phyloP scores from a whole-genome alignment of 768 basidiomycete genomes.

The Chalciporus pseudorubinellus region DNA sequence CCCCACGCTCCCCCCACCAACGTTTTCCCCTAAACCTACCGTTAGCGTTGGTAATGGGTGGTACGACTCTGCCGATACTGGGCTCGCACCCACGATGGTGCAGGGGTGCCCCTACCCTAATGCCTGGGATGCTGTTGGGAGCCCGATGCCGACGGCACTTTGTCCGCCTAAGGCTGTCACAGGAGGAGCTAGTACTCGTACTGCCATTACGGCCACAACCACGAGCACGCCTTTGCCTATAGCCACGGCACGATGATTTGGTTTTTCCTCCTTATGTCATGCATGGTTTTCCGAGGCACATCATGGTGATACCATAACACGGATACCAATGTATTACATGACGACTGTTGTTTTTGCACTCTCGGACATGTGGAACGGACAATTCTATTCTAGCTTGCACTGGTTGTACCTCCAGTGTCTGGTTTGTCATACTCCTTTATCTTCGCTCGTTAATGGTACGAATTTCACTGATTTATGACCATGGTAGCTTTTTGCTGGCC shows the following conservation, averaged over 20 bases:
- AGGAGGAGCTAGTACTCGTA: neutral
- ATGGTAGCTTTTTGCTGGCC: too few relatives aligned
- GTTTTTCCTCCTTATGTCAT: neutral
- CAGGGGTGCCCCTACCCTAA: constrained; percentile 64
- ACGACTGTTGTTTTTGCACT: too few relatives aligned
- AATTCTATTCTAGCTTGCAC: too few relatives aligned
- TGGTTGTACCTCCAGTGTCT: too few relatives aligned
- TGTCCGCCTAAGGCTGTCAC: constrained; percentile 31
- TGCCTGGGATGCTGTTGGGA: constrained; percentile 58
- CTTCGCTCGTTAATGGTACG: too few relatives aligned
- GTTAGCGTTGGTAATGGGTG: constrained; percentile 54
- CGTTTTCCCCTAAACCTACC: constrained; percentile 44
- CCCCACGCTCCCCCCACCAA: constrained; percentile 54
- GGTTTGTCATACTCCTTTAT: too few relatives aligned
- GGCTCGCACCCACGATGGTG: constrained; percentile 53
- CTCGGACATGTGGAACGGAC: too few relatives aligned
- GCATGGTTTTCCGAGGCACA: neutral
- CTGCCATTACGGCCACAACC: constrained; percentile 1
- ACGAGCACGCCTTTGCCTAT: neutral
- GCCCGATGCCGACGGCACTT: constrained; percentile 44
- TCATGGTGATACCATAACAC: neutral
- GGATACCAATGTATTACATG: too few relatives aligned
- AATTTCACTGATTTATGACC: too few relatives aligned
- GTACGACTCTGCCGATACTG: constrained; percentile 52
- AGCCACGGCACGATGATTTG: constrained; percentile 5